These are phyloP conservation scores for Plasmodium inui DNA, from an alignment of 169 alveolate genomes.

Conservation along the genomic window DNA sequence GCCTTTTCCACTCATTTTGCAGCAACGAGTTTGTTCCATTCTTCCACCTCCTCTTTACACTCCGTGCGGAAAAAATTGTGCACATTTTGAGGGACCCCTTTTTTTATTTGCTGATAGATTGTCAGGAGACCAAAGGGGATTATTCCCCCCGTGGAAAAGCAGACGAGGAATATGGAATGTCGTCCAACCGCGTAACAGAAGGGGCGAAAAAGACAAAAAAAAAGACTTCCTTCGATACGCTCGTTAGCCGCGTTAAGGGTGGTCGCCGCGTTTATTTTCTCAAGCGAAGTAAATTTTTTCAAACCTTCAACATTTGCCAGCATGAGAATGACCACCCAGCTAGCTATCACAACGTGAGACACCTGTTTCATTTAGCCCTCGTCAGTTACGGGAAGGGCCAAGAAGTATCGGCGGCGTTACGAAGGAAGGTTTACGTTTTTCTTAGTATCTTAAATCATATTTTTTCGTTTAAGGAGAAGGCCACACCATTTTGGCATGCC, in stretches of 20 bases:
- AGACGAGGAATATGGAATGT: neutral
- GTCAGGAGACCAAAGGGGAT: neutral
- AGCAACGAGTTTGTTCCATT: constrained; percentile 30
- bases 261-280: neutral
- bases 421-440: constrained; percentile 31
- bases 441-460: constrained; percentile 38
- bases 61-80: constrained; percentile 1
- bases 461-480: constrained; percentile 18
- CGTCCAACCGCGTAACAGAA: neutral
- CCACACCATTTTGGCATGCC: neutral
- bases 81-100: constrained; percentile 46
- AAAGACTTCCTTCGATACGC: neutral
- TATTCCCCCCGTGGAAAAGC: neutral
- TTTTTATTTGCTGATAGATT: constrained; percentile 33
- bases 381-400: constrained; percentile 22
- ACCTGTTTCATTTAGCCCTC: constrained; percentile 57
- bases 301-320: constrained; percentile 37
- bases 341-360: constrained; percentile 29
- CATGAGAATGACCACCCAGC: constrained; percentile 8
- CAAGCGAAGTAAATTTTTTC: neutral
- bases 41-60: constrained; percentile 24
- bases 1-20: constrained; percentile 20
- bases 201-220: neutral
- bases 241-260: neutral
- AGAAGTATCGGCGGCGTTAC: constrained; percentile 2